Conservation (phyloP, 176 grass and related monocot genomes). For the Musa beccarii region DNA sequence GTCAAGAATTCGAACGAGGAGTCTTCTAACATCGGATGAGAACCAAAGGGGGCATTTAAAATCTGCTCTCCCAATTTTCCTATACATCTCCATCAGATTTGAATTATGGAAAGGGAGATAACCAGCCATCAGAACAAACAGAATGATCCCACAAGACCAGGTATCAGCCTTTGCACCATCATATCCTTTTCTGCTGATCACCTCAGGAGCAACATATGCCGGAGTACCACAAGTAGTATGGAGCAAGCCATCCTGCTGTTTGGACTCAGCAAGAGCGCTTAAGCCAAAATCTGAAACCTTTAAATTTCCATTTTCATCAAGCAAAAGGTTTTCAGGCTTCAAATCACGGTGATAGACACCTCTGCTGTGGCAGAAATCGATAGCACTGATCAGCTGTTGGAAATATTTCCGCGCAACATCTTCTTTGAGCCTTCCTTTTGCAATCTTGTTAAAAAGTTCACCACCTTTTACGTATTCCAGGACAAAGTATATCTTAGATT, state of each 20-base stretch:
- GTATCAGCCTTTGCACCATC: constrained; percentile 4
- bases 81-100: constrained; percentile 6
- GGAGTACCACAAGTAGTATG: constrained; percentile 6
- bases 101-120: not conserved
- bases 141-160: constrained; percentile 1
- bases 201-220: constrained; percentile 8
- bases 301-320: not conserved
- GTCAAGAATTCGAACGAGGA: not conserved
- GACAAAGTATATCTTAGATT: constrained; percentile 6
- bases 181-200: not conserved
- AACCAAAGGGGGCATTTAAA: not conserved
- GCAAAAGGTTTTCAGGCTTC: constrained; percentile 2
- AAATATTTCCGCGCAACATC: constrained; percentile 2
- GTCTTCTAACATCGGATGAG: not conserved
- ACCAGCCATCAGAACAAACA: not conserved
- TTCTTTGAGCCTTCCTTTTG: constrained; percentile 3
- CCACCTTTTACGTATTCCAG: constrained; percentile 8
- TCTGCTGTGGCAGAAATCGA: constrained; percentile 4
- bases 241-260: not conserved
- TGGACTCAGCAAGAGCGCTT: constrained; percentile 1
- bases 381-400: not conserved
- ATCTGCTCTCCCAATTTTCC: not conserved
- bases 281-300: constrained; percentile 7
- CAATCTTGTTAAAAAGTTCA: not conserved
- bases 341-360: constrained; percentile 8